Percentiles rank a stretch among this genome's conserved stretches.
These are phyloP conservation scores for Xylariales sp. DNA, from an alignment of 2,329 filamentous ascomycete species.

Conservation along the genomic window DNA sequence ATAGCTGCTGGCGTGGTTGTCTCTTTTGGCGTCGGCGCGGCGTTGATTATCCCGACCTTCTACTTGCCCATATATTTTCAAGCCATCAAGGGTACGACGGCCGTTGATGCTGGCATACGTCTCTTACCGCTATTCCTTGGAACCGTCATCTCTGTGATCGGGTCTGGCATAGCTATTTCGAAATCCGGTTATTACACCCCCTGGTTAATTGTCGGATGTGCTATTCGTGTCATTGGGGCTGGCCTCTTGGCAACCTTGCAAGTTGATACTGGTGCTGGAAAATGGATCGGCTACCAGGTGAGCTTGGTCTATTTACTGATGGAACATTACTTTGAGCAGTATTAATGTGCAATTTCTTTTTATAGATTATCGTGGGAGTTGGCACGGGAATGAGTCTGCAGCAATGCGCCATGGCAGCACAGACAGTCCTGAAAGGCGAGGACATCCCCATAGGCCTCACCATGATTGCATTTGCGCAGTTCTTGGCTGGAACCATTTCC, in stretches of 20 bases:
- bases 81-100: slow-evolving; percentile 1
- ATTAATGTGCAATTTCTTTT: background rate
- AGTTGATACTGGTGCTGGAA: background rate
- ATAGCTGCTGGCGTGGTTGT: background rate
- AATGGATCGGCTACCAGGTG: slow-evolving; percentile 3
- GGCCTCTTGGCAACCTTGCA: background rate
- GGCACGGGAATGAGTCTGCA: background rate
- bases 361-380: background rate
- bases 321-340: background rate
- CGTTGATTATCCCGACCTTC: background rate
- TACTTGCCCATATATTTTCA: slow-evolving; percentile 2
- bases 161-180: background rate
- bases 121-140: background rate
- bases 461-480: background rate
- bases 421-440: background rate
- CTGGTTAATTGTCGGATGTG: slow-evolving; percentile 1
- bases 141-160: background rate
- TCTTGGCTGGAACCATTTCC: slow-evolving; percentile 1
- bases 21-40: background rate
- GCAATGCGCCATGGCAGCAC: background rate
- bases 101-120: background rate
- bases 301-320: background rate
- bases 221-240: background rate
- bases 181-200: background rate
- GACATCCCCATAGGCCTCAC: slow-evolving; percentile 1